Evolutionary conservation across 2,329 filamentous ascomycete genomes (phyloP).

Genomic region (Corinectria fuckeliana): DNA sequence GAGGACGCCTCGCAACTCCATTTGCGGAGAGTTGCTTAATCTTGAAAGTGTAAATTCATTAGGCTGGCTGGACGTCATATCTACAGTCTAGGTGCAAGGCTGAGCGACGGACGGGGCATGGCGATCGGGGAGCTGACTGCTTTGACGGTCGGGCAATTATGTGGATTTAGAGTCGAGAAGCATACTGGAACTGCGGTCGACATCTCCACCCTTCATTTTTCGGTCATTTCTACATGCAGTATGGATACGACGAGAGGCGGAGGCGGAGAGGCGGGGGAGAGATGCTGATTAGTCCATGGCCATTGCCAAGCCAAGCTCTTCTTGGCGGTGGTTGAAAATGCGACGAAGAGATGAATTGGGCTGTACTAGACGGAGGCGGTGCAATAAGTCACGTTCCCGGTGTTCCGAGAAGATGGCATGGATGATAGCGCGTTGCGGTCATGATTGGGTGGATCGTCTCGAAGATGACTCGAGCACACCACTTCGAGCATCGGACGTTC

Average conservation of each 20-base stretch:
- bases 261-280: neutral
- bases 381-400: constrained; percentile 17
- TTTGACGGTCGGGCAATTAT: neutral
- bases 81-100: neutral
- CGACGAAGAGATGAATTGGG: constrained; percentile 1
- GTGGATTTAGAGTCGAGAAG: neutral
- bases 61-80: neutral
- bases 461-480: neutral
- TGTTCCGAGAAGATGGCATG: neutral
- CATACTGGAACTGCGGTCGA: constrained; percentile 5
- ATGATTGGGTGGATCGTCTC: neutral
- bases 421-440: neutral
- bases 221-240: constrained; percentile 7
- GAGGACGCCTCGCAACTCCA: neutral
- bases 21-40: neutral
- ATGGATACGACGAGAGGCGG: neutral
- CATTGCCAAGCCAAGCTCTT: neutral
- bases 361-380: constrained; percentile 10
- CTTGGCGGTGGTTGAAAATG: neutral
- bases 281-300: neutral
- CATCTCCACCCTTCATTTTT: neutral
- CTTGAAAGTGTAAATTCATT: neutral
- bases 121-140: no score
- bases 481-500: neutral
- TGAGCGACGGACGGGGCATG: neutral